Base-by-base conservation (phyloP, 2,329 filamentous ascomycete genomes). In the Fusarium falciforme region DNA sequence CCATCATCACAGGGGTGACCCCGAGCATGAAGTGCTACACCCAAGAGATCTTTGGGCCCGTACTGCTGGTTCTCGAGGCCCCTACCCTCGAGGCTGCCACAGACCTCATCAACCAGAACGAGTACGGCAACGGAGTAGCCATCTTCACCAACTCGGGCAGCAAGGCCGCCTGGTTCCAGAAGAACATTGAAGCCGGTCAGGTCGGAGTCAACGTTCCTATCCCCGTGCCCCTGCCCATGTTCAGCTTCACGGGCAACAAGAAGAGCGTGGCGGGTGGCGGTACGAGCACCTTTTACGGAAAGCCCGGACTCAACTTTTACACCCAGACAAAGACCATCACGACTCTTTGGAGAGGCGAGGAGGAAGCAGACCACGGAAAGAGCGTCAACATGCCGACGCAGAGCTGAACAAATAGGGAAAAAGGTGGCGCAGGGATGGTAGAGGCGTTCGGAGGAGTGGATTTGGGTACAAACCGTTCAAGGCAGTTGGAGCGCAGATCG, bases 301-400 rank as follows among this genome's bases (percentile, higher is more conserved):
- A 93, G 84, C 89, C 90, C 5, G 92, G 91, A 17, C 78, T 93
- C 72, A 85, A 90, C 70, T 93, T 93, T 82, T 93, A 93, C 82
- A 93, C 92, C 16, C 92, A 93, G 83, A 87, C 90, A 80, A 93
- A 93, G 89, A 93, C 92, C 4, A 91, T 93, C 64, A 93, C 92
- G 40, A 92, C 89, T 77, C 83, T 92, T 74, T 93, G 91, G 91
- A 87, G 87, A 74, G 87, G 85, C 60, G 90, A 92, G 80, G 91
- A 93, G 83, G 91, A 64, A 25, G 35, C 27, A 11, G 42, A 62
- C 29, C 20, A 52, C n/a, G 60, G 42, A n/a, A 62, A 62, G 42
- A 62, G 42, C 5, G 60, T 62, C 31, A 62, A 52, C 31, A 62
- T 52, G 42, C 42, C 61, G 14, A 64, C 61, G 14, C 61, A 64